These are phyloP conservation scores for Scenedesmus sp. DNA, from an alignment of 163 green algal genomes.

Conservation along the genomic window DNA sequence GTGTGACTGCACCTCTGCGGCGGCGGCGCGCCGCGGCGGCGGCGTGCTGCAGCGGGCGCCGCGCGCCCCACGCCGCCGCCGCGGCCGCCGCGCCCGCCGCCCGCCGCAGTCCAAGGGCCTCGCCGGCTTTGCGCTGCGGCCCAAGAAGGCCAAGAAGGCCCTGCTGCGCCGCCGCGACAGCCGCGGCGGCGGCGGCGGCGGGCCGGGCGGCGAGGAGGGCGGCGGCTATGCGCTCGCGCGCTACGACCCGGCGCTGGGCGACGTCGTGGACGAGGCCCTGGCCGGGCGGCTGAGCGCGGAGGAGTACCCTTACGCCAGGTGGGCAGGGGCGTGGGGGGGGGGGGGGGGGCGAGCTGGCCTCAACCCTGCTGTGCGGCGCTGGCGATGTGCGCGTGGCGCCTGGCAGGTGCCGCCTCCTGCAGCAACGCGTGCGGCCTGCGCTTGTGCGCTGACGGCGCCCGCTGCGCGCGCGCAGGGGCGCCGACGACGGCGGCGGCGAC, in stretches of 20 bases:
- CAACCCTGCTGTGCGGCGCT: no score
- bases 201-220: slow-evolving; percentile 24
- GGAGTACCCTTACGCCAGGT: slow-evolving; percentile 87
- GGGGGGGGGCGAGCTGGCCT: no score
- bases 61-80: no score
- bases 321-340: slow-evolving; percentile 24
- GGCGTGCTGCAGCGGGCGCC: no score
- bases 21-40: no score
- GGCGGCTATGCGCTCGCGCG: slow-evolving; percentile 67
- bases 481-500: neutral
- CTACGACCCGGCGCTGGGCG: slow-evolving; percentile 80
- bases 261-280: slow-evolving; percentile 78
- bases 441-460: no score
- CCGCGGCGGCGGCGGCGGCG: no score
- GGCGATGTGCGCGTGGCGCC: neutral
- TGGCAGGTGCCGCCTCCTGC: no score
- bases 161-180: slow-evolving; percentile 39
- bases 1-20: no score
- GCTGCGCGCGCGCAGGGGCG: neutral
- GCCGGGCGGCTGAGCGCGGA: slow-evolving; percentile 69
- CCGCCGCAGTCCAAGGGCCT: slow-evolving; percentile 29
- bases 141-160: slow-evolving; percentile 47
- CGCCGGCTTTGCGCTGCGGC: slow-evolving; percentile 12
- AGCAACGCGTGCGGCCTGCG: no score
- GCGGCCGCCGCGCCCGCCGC: no score